Evolutionary conservation across 352 stramenopile genomes (phyloP).

Genomic region (Pythium pyrilobum): DNA sequence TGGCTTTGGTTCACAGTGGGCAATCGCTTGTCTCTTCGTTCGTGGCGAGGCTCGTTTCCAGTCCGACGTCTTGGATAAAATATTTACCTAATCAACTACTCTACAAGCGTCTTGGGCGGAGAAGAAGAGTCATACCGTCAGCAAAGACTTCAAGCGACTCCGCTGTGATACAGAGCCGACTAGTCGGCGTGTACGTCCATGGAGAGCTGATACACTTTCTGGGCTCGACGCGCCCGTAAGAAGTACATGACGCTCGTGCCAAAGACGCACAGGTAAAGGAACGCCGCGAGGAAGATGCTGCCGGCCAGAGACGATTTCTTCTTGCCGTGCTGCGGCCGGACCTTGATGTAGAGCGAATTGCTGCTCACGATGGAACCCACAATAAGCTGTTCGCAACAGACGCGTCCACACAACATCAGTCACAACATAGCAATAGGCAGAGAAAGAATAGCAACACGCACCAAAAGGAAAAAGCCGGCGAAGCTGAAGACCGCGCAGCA

Average conservation of each 20-base stretch:
- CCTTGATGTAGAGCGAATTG: conserved; percentile 86
- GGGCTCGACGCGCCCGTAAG: conserved; percentile 59
- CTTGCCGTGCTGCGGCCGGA: conserved; percentile 70
- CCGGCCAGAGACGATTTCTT: conserved; percentile 78
- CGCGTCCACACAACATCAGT: background rate
- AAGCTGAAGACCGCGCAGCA: conserved; percentile 78
- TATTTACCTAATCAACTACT: conserved; percentile 26
- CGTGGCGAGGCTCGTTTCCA: background rate
- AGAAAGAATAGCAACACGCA: conserved; percentile 16
- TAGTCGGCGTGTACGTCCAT: conserved; percentile 83
- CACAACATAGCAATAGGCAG: background rate
- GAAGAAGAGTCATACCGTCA: no score
- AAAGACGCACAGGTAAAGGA: conserved; percentile 83
- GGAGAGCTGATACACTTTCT: conserved; percentile 87
- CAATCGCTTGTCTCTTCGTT: no score
- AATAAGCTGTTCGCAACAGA: conserved; percentile 44
- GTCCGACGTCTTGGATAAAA: conserved; percentile 8
- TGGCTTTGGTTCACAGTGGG: no score
- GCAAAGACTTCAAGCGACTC: no score
- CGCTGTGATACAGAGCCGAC: no score
- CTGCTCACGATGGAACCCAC: conserved; percentile 81
- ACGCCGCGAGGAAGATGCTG: conserved; percentile 83
- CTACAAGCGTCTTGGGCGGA: conserved; percentile 17
- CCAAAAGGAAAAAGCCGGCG: conserved; percentile 63
- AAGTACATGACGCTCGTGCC: conserved; percentile 86